phyloP scores from a whole-genome alignment of 495 filamentous ascomycete species.

The Cenococcum geophilum region DNA sequence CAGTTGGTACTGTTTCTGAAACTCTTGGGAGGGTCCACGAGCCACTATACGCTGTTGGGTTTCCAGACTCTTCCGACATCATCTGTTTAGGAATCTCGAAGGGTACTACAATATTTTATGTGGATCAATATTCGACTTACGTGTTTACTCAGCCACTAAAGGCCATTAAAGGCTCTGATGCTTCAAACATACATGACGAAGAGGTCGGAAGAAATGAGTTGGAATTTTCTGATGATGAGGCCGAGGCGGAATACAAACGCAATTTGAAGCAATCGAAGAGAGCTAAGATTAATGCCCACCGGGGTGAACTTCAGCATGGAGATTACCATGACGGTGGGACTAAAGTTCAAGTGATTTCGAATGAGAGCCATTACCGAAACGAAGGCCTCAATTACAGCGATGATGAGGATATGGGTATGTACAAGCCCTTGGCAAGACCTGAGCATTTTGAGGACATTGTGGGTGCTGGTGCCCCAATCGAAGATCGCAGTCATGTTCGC shows the following conservation, averaged over 20 bases:
- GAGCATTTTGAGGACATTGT: conserved; percentile 27
- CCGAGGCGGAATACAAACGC: conserved; percentile 71
- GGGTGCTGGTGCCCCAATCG: conserved; percentile 25
- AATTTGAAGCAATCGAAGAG: conserved; percentile 43
- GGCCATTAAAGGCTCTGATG: conserved; percentile 76
- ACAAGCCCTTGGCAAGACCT: conserved; percentile 32
- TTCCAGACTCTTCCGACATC: conserved; percentile 59
- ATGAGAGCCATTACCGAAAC: neutral
- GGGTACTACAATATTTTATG: conserved; percentile 70
- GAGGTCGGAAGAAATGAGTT: conserved; percentile 78
- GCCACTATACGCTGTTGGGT: conserved; percentile 74
- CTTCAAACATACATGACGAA: conserved; percentile 89
- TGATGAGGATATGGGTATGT: conserved; percentile 32
- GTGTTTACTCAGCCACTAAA: conserved; percentile 79
- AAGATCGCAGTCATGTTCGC: conserved; percentile 29
- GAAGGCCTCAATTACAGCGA: conserved; percentile 24
- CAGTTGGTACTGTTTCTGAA: conserved; percentile 75
- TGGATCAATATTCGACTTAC: conserved; percentile 63
- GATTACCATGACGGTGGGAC: conserved; percentile 45
- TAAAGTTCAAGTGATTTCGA: conserved; percentile 18
- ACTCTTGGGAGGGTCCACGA: conserved; percentile 74
- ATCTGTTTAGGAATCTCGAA: conserved; percentile 54
- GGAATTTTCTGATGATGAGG: conserved; percentile 95
- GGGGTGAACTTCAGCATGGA: conserved; percentile 44
- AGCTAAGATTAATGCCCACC: neutral